These are phyloP conservation scores for Lophiotrema nucula DNA, from an alignment of 495 filamentous ascomycete genomes.

Conservation along the genomic window DNA sequence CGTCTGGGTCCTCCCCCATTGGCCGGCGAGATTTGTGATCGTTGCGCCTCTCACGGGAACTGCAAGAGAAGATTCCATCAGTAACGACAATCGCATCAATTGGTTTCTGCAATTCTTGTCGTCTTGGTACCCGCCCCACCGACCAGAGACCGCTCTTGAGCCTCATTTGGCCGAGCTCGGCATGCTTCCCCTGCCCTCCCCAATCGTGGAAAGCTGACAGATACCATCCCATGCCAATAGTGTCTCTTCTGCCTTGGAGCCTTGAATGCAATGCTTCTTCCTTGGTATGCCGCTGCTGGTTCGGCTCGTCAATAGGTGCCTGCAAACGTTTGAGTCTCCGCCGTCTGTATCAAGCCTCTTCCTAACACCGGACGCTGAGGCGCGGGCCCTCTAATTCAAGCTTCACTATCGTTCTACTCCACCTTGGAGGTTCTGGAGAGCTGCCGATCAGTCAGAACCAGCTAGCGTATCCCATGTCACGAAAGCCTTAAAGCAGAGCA, in stretches of 20 bases:
- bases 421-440: conserved; percentile 12
- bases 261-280: conserved; percentile 14
- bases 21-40: conserved; percentile 14
- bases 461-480: conserved; percentile 15
- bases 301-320: background rate
- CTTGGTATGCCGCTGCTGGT: background rate
- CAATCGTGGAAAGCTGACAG: background rate
- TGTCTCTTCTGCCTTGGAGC: conserved; percentile 13
- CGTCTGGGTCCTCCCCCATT: conserved; percentile 5
- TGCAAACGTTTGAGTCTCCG: conserved; percentile 19
- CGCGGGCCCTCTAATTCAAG: conserved; percentile 18
- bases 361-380: conserved; percentile 20
- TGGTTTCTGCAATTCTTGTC: background rate
- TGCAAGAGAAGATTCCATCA: conserved; percentile 23
- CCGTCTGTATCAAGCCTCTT: conserved; percentile 20
- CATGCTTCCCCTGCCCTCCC: background rate
- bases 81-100: conserved; percentile 24
- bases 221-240: conserved; percentile 2
- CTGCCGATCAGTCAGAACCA: conserved; percentile 16
- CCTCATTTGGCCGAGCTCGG: conserved; percentile 2
- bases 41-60: conserved; percentile 13
- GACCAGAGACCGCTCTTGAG: conserved; percentile 11
- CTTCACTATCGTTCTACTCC: conserved; percentile 18
- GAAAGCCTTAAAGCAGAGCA: conserved; percentile 25
- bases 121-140: conserved; percentile 14